Base-by-base conservation (phyloP, 2,329 filamentous ascomycete species). In the Trichophyton simii region DNA sequence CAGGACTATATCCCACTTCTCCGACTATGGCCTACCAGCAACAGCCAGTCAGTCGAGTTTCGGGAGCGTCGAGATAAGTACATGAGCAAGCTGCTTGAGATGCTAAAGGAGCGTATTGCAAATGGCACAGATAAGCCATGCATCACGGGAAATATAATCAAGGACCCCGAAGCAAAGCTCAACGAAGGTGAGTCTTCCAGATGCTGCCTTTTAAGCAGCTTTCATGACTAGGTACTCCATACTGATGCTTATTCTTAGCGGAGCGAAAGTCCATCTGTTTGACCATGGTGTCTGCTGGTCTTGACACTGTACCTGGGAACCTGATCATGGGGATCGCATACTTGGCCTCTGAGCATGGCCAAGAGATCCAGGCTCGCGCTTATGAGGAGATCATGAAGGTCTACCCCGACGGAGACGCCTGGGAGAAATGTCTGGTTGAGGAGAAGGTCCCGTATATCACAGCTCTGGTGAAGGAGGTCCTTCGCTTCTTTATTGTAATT, bases 1-100 rank as follows among this genome's bases (percentile, higher is more conserved):
- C 87, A 89, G 68, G 89, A 94, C 68, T 92, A 92, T 66, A 83
- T 94, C n/a, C 88, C 89, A 0, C 68, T 91, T 3, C 71, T 94
- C 63, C 80, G 89, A 31, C 71, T 90, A 1, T 80, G 83, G 65
- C 81, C 84, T 1, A 82, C 78, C 36, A 80, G 80, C 65, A 89
- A 83, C 67, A 77, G 78, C 2, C 80, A 83, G 57, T 87, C 88
- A 0, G 75, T 80, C 6, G 82, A 85, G 63, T 89, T 85, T 72
- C 82, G 87, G 42, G 75, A 77, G n/a, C 79, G 88, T 20, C 79
- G 88, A 59, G 87, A 90, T 65, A 82, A 79, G 59, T 87, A 87
- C 64, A 75, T 87, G 75, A 79, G 80, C 11, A 78, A 78, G 57
- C 73, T 87, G n/a, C 72, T 87, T 36, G 72, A 77, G 22, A 83